These are phyloP conservation scores for Cochlearia excelsa DNA, from an alignment of 345 rosid genomes.

Conservation along the genomic window DNA sequence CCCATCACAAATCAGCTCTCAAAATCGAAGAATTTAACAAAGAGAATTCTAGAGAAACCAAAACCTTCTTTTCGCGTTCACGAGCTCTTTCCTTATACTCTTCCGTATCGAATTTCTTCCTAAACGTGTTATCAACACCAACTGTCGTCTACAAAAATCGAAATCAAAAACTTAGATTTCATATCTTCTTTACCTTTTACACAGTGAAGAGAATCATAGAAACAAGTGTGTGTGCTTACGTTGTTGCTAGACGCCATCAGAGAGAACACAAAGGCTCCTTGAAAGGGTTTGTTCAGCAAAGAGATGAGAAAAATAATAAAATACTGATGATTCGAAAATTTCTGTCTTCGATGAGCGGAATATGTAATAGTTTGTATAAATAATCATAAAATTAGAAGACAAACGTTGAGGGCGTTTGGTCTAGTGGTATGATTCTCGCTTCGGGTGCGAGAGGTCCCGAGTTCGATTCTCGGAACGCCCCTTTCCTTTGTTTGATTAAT, in stretches of 20 bases:
- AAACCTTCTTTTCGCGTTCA: slow-evolving; percentile 76
- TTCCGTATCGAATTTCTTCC: slow-evolving; percentile 78
- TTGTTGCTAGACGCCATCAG: slow-evolving; percentile 47
- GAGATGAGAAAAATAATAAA: not conserved
- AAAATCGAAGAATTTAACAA: slow-evolving; percentile 7
- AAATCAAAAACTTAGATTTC: slow-evolving; percentile 7
- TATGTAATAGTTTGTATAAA: too few relatives aligned
- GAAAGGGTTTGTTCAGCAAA: not conserved
- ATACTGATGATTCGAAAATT: slow-evolving; percentile 23
- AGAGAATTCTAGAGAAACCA: not conserved
- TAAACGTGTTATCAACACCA: slow-evolving; percentile 84
- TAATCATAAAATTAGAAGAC: too few relatives aligned
- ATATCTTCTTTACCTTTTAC: not conserved
- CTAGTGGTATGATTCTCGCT: slow-evolving; percentile 98
- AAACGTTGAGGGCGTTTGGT: slow-evolving; percentile 58
- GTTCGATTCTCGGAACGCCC: slow-evolving; percentile 96
- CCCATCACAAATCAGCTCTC: not conserved
- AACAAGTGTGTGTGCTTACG: slow-evolving; percentile 36
- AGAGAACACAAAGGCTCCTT: not conserved
- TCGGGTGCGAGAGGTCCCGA: slow-evolving; percentile 97
- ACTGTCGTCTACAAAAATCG: slow-evolving; percentile 37
- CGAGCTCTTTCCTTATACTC: slow-evolving; percentile 84
- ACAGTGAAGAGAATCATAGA: not conserved
- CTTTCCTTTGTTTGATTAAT: too few relatives aligned
- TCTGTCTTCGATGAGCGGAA: not conserved